Percentiles rank a stretch among this genome's conserved stretches.
Conservation (phyloP, 2,329 filamentous ascomycete genomes). For the Cladophialophora carrionii region DNA sequence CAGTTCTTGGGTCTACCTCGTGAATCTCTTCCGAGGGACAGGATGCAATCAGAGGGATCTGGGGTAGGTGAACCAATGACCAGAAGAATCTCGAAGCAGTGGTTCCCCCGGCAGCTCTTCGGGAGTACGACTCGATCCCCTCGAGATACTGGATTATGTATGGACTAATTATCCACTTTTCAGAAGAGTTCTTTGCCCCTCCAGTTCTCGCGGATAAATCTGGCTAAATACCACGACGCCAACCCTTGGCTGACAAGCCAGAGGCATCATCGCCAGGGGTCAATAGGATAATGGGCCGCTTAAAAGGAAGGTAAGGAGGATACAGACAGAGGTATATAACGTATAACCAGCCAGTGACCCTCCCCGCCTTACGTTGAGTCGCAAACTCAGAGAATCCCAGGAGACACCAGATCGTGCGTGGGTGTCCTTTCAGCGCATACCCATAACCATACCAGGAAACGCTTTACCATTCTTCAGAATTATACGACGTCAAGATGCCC, state of each 20-base stretch:
- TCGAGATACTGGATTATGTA: background rate
- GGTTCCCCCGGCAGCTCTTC: slow-evolving; percentile 8
- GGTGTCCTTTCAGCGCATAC: background rate
- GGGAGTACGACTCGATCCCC: background rate
- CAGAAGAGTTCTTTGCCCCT: background rate
- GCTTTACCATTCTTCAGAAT: too few species aligned
- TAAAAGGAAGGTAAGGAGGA: slow-evolving; percentile 11
- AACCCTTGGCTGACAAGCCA: background rate
- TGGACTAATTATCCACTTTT: background rate
- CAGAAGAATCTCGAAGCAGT: background rate
- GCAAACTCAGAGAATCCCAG: background rate
- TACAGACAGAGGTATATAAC: background rate
- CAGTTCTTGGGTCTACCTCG: too few species aligned
- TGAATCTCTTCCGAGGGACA: too few species aligned
- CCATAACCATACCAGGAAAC: too few species aligned
- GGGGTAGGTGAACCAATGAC: too few species aligned
- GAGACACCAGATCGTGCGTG: background rate
- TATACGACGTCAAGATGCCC: slow-evolving; percentile 17
- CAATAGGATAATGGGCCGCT: slow-evolving; percentile 8
- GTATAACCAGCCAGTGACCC: background rate
- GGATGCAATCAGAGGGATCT: too few species aligned
- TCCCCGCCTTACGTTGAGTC: background rate
- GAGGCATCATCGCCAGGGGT: background rate
- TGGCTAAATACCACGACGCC: slow-evolving; percentile 32
- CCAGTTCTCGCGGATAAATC: slow-evolving; percentile 28